These are phyloP conservation scores for Ascochyta rabiei DNA, from an alignment of 2,329 filamentous ascomycete species.

Conservation along the genomic window DNA sequence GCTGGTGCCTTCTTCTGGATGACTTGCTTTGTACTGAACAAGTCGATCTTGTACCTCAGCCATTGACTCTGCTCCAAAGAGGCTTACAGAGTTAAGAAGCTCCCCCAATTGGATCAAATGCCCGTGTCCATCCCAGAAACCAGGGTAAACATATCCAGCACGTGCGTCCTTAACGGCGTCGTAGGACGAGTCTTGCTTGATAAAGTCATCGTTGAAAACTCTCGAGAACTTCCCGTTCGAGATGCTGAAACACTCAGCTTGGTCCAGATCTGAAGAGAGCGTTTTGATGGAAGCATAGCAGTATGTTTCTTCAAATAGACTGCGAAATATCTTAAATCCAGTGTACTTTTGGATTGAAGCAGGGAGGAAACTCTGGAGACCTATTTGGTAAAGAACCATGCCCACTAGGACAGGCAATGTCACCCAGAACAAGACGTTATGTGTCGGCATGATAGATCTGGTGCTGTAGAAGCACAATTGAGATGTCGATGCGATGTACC, in stretches of 20 bases:
- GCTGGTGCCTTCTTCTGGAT: constrained; percentile 60
- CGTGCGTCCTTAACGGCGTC: constrained; percentile 40
- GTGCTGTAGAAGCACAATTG: constrained; percentile 2
- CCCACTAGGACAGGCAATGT: constrained; percentile 35
- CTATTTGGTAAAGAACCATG: constrained; percentile 38
- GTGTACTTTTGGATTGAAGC: constrained; percentile 23
- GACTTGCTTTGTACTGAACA: constrained; percentile 56
- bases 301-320: constrained; percentile 39
- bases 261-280: constrained; percentile 46
- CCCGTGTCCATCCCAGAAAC: constrained; percentile 74
- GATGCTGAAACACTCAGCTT: constrained; percentile 62
- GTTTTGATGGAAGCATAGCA: constrained; percentile 57
- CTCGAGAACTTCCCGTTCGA: constrained; percentile 58
- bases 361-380: constrained; percentile 24
- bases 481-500: constrained; percentile 1
- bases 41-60: constrained; percentile 62
- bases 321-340: constrained; percentile 29
- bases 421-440: constrained; percentile 28
- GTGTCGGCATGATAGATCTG: constrained; percentile 26
- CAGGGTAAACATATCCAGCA: constrained; percentile 66
- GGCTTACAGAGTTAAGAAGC: constrained; percentile 68
- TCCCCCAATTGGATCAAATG: constrained; percentile 71
- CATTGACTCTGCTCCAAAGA: constrained; percentile 65
- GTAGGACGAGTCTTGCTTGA: constrained; percentile 30
- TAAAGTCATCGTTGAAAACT: constrained; percentile 49